phyloP scores from a whole-genome alignment of 108 stramenopile species.

The Skeletonema tropicum region DNA sequence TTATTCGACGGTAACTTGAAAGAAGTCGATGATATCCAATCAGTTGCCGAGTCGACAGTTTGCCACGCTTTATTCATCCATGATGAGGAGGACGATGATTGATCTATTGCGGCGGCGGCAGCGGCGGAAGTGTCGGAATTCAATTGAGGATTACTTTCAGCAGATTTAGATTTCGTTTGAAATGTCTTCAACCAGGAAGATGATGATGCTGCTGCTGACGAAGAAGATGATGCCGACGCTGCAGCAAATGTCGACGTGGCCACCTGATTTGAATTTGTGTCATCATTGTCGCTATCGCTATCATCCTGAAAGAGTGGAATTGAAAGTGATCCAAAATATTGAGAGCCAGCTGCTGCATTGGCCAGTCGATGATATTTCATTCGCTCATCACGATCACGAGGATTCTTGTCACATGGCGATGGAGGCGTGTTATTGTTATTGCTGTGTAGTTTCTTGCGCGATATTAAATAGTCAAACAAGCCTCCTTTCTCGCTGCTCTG shows the following conservation, averaged over 20 bases:
- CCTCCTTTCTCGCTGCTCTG: neutral
- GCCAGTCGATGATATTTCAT: constrained; percentile 1
- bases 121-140: no score
- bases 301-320: neutral
- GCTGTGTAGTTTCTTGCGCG: neutral
- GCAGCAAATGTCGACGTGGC: neutral
- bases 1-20: no score
- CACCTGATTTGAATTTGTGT: neutral
- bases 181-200: no score
- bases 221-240: neutral
- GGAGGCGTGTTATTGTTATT: neutral
- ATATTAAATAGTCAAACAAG: neutral
- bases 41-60: no score
- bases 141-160: no score
- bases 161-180: no score
- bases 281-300: neutral
- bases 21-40: no score
- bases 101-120: no score
- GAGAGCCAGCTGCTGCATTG: constrained; percentile 6
- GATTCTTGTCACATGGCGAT: neutral
- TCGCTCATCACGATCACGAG: neutral
- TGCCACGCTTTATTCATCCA: no score
- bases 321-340: neutral
- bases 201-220: no score
- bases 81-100: no score